A percentile compares a stretch with the other conserved stretches of the same genome.
Evolutionary conservation across 441 rosid genomes (phyloP).

Genomic region (Gossypium davidsonii): DNA sequence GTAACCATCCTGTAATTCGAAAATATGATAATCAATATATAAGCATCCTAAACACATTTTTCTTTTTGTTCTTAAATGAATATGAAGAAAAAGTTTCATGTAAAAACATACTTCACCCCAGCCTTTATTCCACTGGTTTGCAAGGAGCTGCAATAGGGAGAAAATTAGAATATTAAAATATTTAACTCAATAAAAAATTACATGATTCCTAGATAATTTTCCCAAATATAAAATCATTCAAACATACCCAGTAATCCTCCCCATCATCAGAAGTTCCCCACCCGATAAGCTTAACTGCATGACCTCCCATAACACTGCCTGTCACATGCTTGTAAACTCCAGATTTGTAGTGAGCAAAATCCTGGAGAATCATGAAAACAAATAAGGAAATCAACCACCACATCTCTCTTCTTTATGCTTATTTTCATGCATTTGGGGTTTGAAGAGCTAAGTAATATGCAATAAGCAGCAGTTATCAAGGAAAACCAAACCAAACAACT

Average conservation of each 20-base stretch:
- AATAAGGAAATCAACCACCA: constrained; percentile 4
- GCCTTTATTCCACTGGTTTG: constrained; percentile 89
- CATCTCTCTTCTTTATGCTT: not conserved
- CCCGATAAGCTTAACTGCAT: constrained; percentile 88
- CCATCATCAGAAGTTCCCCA: constrained; percentile 93
- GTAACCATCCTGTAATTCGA: constrained; percentile 65
- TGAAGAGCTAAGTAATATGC: not conserved
- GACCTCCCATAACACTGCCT: constrained; percentile 68
- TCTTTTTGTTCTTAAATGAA: not conserved
- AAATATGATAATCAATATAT: not conserved
- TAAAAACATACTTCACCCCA: constrained; percentile 81
- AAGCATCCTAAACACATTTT: not conserved
- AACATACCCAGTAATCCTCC: constrained; percentile 80
- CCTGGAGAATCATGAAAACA: constrained; percentile 35
- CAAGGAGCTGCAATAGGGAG: constrained; percentile 62
- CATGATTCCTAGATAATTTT: not conserved
- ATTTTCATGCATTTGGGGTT: not conserved
- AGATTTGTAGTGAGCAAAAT: constrained; percentile 85
- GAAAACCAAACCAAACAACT: not conserved
- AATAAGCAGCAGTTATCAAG: not conserved
- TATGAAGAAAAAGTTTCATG: constrained; percentile 1
- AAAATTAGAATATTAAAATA: constrained; percentile 13
- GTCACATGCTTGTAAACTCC: constrained; percentile 84
- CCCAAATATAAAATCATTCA: not conserved
- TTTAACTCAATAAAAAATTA: not conserved